Conservation (phyloP, 306 rosid species). For the Quercus gilva region DNA sequence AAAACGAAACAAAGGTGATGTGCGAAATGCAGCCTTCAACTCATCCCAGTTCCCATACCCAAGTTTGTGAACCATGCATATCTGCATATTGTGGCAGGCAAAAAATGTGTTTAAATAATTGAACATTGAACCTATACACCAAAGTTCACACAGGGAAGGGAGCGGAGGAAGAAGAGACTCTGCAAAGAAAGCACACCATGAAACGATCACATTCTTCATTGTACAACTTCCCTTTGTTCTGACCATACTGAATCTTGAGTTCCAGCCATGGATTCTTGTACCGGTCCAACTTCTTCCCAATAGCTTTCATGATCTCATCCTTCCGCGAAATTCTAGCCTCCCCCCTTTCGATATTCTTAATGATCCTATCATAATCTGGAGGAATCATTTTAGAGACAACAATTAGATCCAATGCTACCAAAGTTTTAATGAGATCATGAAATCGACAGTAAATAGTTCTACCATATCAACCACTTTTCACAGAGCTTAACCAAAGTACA, state of each 20-base stretch:
- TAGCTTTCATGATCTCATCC: slow-evolving; percentile 98
- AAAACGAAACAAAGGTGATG: slow-evolving; percentile 95
- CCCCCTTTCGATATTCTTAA: slow-evolving; percentile 97
- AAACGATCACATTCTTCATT: slow-evolving; percentile 99
- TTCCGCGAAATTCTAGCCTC: slow-evolving; percentile 96
- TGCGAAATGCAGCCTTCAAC: slow-evolving; percentile 93
- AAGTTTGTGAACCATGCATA: slow-evolving; percentile 97
- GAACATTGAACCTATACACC: background rate
- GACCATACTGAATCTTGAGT: slow-evolving; percentile 93
- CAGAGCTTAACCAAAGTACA: background rate
- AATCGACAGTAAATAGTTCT: background rate
- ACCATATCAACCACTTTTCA: background rate
- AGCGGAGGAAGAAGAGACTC: background rate
- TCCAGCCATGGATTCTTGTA: slow-evolving; percentile 99
- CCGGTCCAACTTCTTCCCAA: slow-evolving; percentile 95
- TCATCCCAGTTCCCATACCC: slow-evolving; percentile 99
- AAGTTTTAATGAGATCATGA: background rate
- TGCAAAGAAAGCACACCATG: slow-evolving; percentile 52
- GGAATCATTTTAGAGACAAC: slow-evolving; percentile 7
- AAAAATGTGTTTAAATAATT: background rate
- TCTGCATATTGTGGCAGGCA: slow-evolving; percentile 40
- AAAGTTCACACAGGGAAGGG: background rate
- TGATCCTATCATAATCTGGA: slow-evolving; percentile 91
- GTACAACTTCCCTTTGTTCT: slow-evolving; percentile 94
- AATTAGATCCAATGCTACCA: background rate